Percentiles rank a stretch among this genome's conserved stretches.
Conservation (phyloP, 2,329 filamentous ascomycete species). For the Shiraia sp. region DNA sequence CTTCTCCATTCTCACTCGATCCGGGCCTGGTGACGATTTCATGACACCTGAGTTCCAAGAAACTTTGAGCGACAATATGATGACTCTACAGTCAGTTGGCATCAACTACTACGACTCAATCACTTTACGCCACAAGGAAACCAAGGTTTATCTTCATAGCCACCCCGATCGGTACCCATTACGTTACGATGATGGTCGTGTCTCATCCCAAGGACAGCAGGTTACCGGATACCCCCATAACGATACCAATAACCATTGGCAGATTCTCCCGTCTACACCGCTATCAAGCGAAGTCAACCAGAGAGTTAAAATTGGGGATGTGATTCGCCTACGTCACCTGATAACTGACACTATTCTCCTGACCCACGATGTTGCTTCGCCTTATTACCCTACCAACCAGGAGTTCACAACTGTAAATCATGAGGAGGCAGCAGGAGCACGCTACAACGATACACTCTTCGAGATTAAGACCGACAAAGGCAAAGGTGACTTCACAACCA, state of each 20-base stretch:
- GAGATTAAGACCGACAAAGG: slow-evolving; percentile 89
- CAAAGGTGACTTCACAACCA: slow-evolving; percentile 82
- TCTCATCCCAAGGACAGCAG: slow-evolving; percentile 95
- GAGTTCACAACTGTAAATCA: slow-evolving; percentile 85
- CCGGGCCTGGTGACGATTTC: slow-evolving; percentile 95
- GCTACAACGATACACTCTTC: slow-evolving; percentile 88
- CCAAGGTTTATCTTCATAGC: slow-evolving; percentile 93
- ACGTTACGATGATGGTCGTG: slow-evolving; percentile 93
- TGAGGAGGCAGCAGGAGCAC: slow-evolving; percentile 72
- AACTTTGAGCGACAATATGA: slow-evolving; percentile 90
- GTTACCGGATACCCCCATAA: slow-evolving; percentile 98
- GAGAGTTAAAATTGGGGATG: slow-evolving; percentile 78
- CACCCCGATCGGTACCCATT: slow-evolving; percentile 88
- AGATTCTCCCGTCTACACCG: slow-evolving; percentile 72
- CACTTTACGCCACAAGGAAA: slow-evolving; percentile 93
- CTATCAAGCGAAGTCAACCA: slow-evolving; percentile 60
- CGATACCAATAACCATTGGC: slow-evolving; percentile 98
- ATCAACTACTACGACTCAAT: slow-evolving; percentile 91
- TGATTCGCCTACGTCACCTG: slow-evolving; percentile 83
- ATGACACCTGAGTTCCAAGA: slow-evolving; percentile 99
- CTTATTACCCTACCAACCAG: slow-evolving; percentile 95
- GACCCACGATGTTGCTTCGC: slow-evolving; percentile 95
- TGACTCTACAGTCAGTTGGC: slow-evolving; percentile 82
- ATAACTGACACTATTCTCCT: slow-evolving; percentile 84
- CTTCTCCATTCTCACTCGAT: slow-evolving; percentile 84